phyloP scores from a whole-genome alignment of 2,329 filamentous ascomycete species.

The Fusarium beomiforme region DNA sequence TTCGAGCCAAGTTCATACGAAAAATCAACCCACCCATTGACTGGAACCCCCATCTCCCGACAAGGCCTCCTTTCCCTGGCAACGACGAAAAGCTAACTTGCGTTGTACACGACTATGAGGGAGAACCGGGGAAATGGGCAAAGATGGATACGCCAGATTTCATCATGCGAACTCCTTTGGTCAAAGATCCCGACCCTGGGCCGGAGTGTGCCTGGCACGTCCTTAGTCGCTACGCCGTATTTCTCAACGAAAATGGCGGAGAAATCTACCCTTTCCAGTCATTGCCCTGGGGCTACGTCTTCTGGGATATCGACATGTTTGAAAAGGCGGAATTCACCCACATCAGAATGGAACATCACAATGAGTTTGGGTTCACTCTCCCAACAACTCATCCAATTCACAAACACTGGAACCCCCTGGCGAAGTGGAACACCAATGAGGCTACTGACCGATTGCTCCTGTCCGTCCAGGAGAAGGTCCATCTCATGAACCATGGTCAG shows the following conservation, averaged over 20 bases:
- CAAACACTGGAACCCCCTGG: neutral
- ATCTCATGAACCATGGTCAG: neutral
- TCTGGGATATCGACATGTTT: constrained; percentile 24
- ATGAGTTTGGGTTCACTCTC: neutral
- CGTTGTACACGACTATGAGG: neutral
- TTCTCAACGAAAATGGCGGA: neutral
- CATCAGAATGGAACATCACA: neutral
- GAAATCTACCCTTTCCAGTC: too few relatives aligned
- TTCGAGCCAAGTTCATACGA: neutral
- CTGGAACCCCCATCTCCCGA: neutral
- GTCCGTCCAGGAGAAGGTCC: neutral
- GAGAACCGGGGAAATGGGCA: neutral
- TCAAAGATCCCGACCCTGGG: constrained; percentile 6
- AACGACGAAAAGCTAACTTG: neutral
- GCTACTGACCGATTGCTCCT: neutral
- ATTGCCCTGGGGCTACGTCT: constrained; percentile 7
- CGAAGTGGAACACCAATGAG: neutral
- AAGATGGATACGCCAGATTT: neutral
- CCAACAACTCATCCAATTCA: neutral
- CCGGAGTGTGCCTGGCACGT: neutral
- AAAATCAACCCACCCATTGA: neutral
- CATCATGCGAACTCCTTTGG: constrained; percentile 12
- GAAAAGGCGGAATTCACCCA: neutral
- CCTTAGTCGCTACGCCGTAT: neutral
- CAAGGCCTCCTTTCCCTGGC: neutral